Base-by-base conservation (phyloP, 495 filamentous ascomycete genomes). In the Talaromyces nanjingensis region DNA sequence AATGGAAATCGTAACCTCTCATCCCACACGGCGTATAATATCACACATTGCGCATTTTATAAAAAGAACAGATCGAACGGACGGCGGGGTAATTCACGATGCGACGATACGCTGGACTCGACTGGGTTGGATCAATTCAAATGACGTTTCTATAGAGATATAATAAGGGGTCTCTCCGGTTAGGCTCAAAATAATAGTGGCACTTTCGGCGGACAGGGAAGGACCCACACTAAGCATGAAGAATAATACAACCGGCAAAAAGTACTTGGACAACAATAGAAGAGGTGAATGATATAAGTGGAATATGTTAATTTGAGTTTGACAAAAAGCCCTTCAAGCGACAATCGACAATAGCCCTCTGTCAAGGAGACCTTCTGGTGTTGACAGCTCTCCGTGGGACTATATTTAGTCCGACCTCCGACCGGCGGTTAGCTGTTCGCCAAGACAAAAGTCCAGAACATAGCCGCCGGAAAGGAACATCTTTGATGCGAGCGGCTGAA, bases 301-400 rank as follows among this genome's bases (percentile, higher is more conserved):
- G 9, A 37, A 7, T 31, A 27, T 25, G 25, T 25, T 25, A n/a
- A 25, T 25, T 25, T 25, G 25, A 25, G 25, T 25, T 25, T 1
- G 25, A 25, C 25, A 25, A 25, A 25, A 25, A 25, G 25, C 25
- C 25, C 25, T 25, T 25, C 25, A 25, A 25, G 25, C 25, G 3
- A 25, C 25, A 39, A 39, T 39, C 37, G 37, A 39, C 12, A 34
- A 42, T 42, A 42, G 33, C 11, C 33, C 11, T 27, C 34, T 16
- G 37, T 42, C 37, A 16, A 42, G 37, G 14, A 42, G 37, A 42
- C 8, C 1, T 49, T 20, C 8, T 49, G 16, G 1, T 49, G 45
- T 49, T 49, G 45, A 49, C 45, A 49, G 18, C 45, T 49, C 45
- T 49, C 67, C 0, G 66, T 71, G n/a, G 76, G 24, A 62, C 16